Conservation (phyloP, 2,329 filamentous ascomycete species). For the Fusarium albidum region DNA sequence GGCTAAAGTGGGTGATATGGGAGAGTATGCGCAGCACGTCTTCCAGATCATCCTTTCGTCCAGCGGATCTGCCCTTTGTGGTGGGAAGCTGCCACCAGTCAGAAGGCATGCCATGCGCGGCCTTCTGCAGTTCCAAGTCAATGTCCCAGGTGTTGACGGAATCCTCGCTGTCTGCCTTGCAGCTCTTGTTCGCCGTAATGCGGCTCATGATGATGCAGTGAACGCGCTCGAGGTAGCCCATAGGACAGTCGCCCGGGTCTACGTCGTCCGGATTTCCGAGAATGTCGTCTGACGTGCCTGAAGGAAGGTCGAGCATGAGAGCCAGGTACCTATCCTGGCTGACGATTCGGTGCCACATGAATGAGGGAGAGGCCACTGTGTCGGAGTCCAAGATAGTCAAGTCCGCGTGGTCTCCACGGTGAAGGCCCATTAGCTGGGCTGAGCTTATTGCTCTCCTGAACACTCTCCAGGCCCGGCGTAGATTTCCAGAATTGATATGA, state of each 20-base stretch:
- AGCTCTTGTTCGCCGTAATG: not conserved
- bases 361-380: not conserved
- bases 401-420: not conserved
- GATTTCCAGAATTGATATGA: not conserved
- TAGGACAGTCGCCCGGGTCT: not conserved
- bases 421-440: not conserved
- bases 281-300: not conserved
- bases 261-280: not conserved
- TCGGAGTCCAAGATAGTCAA: not conserved
- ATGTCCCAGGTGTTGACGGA: not conserved
- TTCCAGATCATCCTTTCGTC: not conserved
- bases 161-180: not conserved
- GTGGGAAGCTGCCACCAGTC: not conserved
- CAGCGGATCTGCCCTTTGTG: not conserved
- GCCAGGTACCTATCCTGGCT: not conserved
- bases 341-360: conserved; percentile 1
- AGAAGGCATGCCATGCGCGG: not conserved
- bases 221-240: conserved; percentile 2
- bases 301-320: not conserved
- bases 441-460: not conserved
- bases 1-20: conserved; percentile 1
- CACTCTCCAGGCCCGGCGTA: not conserved
- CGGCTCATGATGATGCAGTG: conserved; percentile 1
- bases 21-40: not conserved
- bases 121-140: not conserved